Evolutionary conservation across 75 land plant species (phyloP), one percentile per base, ranked within the genome.

Genomic region (Picea glauca): DNA sequence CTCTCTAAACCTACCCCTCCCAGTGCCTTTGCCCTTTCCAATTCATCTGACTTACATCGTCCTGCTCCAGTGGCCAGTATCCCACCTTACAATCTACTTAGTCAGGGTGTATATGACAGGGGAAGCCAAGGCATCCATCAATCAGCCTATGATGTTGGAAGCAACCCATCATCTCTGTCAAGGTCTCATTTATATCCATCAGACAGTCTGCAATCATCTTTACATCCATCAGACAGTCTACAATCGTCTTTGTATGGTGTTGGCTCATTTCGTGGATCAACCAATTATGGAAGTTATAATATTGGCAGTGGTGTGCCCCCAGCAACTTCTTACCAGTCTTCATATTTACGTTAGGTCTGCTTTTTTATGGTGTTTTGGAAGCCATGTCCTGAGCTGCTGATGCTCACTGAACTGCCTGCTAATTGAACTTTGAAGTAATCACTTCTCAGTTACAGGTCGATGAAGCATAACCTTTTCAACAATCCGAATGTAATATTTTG

Each of bases 211-310:
- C 77, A 58, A 59, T 84, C 85, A 14, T 74, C 85, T 17, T 79
- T 82, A 77, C 50, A 88, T 65, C 38, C 85, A 31, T 68, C 87
- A 43, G 83, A 85, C 76, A 80, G 80, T 58, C 54, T 82, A 13
- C 78, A 40, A 46, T 84, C 84, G 17, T 74, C 86, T 18, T 79
- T 85, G 54, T 85, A 83, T 74, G 86, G 87, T 17, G 61, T 78
- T 78, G 60, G 78, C 66, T 75, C 81, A 17, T 84, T 82, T 50
- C 43, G 58, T 26, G 78, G 63, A 50, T 62, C 86, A 59, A 80
- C 60, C 54, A 40, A 67, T 75, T 76, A 72, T 63, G 78, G 59
- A 13, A 59, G 62, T 31, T 58, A 30, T 60, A 74, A 58, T 43
- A 76, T 43, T 61, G 79, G 66, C 73, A 64, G 61, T 73, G 68